Evolutionary conservation across 2,329 filamentous ascomycete species (phyloP), one percentile per base, ranked within the genome.

Genomic region (Neopestalotiopsis sp.): DNA sequence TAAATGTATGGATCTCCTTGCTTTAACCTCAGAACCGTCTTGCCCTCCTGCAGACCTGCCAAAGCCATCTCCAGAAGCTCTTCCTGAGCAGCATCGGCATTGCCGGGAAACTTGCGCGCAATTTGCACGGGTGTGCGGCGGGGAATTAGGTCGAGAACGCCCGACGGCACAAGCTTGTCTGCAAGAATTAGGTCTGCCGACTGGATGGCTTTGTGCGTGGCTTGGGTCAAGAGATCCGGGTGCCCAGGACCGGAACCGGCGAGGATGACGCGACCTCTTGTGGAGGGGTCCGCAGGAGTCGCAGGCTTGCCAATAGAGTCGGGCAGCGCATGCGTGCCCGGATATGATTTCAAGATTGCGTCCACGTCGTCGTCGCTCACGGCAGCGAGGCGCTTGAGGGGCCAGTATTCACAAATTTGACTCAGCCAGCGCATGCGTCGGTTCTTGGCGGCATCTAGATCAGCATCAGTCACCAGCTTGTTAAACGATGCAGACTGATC

Each of bases 331-430:
- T 67, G 63, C 49, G 70, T 65, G 10, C 72, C 76, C 5, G 86
- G 82, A 76, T 97, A 97, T 2, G 92, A 90, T 71, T 88, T 83
- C n/a, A 99, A 86, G 0, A 98, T 89, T 13, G 83, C 80, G 17
- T 93, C 89, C 6, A 98, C 90, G 73, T 98, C 95, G 9, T 87
- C 87, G 75, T 97, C 94, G 3, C 88, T 91, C 71, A 98, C 91
- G 56, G 87, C 86, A 7, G 94, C 94, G 1, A 99, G 87, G 20
- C 93, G 89, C 71, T 90, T 91, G 32, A 99, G 86, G 1, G 96
- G 95, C 96, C 96, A 99, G 82, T 99, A 99, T 83, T 99, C 96
- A 86, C 96, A 99, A 66, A 99, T 94, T 79, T 99, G 96, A 24
- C 92, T 90, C 1, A 99, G 85, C 96, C 96, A 99, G 69, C 96